A percentile compares a stretch with the other conserved stretches of the same genome.
Conservation (phyloP, 352 stramenopile genomes). For the Pythium graminicola region DNA sequence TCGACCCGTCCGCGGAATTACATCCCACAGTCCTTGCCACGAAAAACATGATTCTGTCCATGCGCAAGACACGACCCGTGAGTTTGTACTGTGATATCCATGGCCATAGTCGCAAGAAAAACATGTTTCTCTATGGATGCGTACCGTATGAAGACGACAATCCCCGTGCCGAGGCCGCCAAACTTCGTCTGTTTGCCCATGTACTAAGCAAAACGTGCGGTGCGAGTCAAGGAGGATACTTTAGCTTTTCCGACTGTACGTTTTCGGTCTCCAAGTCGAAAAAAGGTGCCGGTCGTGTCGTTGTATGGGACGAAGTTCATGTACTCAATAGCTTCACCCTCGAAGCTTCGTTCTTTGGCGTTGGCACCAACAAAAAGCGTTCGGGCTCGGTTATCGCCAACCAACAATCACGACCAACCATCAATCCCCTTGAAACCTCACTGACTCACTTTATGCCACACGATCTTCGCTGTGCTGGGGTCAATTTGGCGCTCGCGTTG, state of each 20-base stretch:
- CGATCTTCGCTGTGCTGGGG: constrained; percentile 46
- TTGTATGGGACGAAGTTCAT: constrained; percentile 54
- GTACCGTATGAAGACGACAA: constrained; percentile 33
- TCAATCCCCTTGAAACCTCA: neutral
- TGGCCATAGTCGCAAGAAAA: constrained; percentile 83
- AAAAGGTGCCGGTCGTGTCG: constrained; percentile 52
- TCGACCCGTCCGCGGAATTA: constrained; percentile 37
- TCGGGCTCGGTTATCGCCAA: too few species aligned
- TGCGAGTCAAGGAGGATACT: constrained; percentile 40
- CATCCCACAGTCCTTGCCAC: constrained; percentile 74
- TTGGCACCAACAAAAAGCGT: constrained; percentile 26
- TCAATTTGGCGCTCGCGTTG: constrained; percentile 48
- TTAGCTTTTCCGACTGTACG: constrained; percentile 59
- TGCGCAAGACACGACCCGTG: constrained; percentile 39
- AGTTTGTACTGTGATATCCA: constrained; percentile 86
- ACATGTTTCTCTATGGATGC: constrained; percentile 87
- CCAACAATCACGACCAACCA: constrained; percentile 1
- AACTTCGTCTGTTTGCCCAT: constrained; percentile 62
- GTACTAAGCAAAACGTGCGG: constrained; percentile 51
- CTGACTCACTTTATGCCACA: constrained; percentile 41
- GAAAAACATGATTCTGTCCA: constrained; percentile 65
- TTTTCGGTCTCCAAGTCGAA: constrained; percentile 63
- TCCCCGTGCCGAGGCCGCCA: constrained; percentile 40
- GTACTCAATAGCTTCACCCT: constrained; percentile 78
- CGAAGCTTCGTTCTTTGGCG: constrained; percentile 70